A percentile compares a stretch with the other conserved stretches of the same genome.
phyloP scores from a whole-genome alignment of 805 yeast species.

The Sugiyamaella chiloensis region DNA sequence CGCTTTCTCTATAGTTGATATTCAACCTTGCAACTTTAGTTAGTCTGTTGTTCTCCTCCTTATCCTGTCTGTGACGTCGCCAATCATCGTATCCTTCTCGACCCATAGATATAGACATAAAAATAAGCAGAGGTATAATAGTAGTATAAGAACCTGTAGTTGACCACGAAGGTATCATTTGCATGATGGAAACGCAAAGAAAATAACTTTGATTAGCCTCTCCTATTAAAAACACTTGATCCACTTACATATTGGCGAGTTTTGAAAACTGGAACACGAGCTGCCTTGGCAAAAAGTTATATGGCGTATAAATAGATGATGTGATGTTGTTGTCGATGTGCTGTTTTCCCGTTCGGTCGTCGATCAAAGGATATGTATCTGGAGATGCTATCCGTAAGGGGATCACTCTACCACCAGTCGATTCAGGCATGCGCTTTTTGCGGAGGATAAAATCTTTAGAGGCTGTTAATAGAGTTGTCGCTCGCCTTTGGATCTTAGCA shows the following conservation, averaged over 20 bases:
- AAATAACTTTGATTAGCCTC: too few species aligned
- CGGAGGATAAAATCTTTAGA: constrained; percentile 29
- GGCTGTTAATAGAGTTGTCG: not conserved
- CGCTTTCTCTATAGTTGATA: constrained; percentile 15
- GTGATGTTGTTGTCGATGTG: constrained; percentile 70
- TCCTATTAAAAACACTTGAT: too few species aligned
- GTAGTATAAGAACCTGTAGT: constrained; percentile 96
- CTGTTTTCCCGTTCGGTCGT: constrained; percentile 63
- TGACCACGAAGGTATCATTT: constrained; percentile 96
- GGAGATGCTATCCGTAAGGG: constrained; percentile 53
- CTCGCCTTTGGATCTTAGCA: not conserved
- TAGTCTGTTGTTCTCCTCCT: constrained; percentile 68
- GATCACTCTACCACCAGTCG: constrained; percentile 70
- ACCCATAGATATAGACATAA: constrained; percentile 82
- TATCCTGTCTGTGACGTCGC: constrained; percentile 80
- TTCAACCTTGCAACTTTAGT: constrained; percentile 41
- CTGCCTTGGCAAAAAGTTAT: constrained; percentile 84
- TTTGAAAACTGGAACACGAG: constrained; percentile 88
- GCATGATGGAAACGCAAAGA: constrained; percentile 83
- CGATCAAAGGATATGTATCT: constrained; percentile 46
- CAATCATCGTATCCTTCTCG: constrained; percentile 95
- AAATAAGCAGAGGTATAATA: constrained; percentile 80
- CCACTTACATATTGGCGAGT: constrained; percentile 85
- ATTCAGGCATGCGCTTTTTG: constrained; percentile 39
- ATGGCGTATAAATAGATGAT: constrained; percentile 79